phyloP scores from a whole-genome alignment of 2,329 filamentous ascomycete species.

The Calonectria pseudoturangicola region DNA sequence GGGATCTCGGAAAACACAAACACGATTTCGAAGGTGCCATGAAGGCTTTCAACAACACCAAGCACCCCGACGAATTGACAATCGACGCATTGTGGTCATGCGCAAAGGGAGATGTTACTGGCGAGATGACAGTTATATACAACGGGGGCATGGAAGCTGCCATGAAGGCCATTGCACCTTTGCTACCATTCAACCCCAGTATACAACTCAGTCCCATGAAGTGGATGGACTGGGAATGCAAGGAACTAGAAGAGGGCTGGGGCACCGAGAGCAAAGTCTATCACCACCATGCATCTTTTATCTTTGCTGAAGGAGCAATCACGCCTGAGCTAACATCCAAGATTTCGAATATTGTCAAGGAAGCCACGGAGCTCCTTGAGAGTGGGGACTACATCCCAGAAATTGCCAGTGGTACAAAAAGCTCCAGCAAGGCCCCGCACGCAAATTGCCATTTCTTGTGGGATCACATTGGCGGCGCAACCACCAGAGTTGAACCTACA shows the following conservation, averaged over 20 bases:
- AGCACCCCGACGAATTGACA: slow-evolving; percentile 1
- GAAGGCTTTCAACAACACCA: not conserved
- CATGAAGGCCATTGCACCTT: not conserved
- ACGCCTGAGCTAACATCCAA: not conserved
- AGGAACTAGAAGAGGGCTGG: not conserved
- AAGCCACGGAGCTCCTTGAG: not conserved
- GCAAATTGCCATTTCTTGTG: slow-evolving; percentile 12
- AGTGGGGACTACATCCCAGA: not conserved
- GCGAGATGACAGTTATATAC: not conserved
- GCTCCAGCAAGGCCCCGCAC: not conserved
- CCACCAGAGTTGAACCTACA: not conserved
- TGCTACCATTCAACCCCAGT: not conserved
- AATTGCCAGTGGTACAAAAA: not conserved
- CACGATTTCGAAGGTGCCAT: not conserved
- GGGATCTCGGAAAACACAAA: not conserved
- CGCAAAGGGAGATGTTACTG: not conserved
- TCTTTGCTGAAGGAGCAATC: not conserved
- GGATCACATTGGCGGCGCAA: slow-evolving; percentile 4
- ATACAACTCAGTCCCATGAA: not conserved
- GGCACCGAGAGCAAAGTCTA: not conserved
- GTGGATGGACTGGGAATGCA: not conserved
- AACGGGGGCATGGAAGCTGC: not conserved
- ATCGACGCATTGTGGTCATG: not conserved
- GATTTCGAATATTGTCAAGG: not conserved
- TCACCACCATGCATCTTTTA: slow-evolving; percentile 1